Base-by-base conservation (phyloP, 1,284 basidiomycete species). In the Cronartium ribicola region DNA sequence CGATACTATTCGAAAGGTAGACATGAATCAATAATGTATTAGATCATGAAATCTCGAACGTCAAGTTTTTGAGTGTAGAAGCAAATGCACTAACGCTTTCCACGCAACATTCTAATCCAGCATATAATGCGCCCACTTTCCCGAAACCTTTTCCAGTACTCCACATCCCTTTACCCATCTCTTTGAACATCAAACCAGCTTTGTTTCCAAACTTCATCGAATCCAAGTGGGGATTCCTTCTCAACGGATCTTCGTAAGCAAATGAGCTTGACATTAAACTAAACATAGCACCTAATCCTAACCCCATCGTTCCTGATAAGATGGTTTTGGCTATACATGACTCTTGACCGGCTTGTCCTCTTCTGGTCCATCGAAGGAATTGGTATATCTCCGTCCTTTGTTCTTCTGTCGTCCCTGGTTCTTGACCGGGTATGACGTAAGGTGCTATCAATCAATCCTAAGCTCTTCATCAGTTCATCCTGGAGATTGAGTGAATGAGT, bases 121-220 rank as follows among this genome's bases (percentile, higher is more conserved):
- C 89, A 81, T 93, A 98, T 64, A 98, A 80, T 5, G 91, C 91
- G 17, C 94, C 95, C 63, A 98, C 92, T 83, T 95, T 96, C 0
- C 89, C 94, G 79, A 98, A 98, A 0, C 93, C 91, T 81, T 90
- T 93, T 13, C 70, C 70, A 48, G 70, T 72, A 13, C 61, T 57
- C 87, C 88, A 94, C 93, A 98, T 96, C 61, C 89, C 89, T 77
- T 86, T 88, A 0, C 94, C 95, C 88, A 97, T 98, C 78, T 98
- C 94, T 80, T 88, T 91, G 82, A 98, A 91, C 55, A 96, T 88
- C 78, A 90, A 88, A 62, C 87, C 85, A 0, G 93, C 90, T 80
- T 94, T 92, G 81, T 92, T 89, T 71, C 61, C 59, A 40, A 85
- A 85, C 60, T 83, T 87, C 82, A 89, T 80, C 14, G 84, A 77